These are phyloP conservation scores for Gaertneriomyces sp. DNA, from an alignment of 192 early-diverging fungal genomes.

Conservation along the genomic window DNA sequence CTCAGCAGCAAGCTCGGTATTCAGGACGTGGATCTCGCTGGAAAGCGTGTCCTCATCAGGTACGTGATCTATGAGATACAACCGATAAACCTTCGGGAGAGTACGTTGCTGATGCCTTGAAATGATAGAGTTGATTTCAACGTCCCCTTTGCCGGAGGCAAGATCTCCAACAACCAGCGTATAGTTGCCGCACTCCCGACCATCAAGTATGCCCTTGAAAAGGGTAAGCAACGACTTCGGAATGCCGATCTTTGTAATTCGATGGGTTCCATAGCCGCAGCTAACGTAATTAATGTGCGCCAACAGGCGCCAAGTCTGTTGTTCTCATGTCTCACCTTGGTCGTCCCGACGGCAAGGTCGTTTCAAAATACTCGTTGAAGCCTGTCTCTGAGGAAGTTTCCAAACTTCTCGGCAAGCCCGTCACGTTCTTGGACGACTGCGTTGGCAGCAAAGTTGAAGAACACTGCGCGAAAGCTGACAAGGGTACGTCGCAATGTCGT, in stretches of 20 bases:
- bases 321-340: constrained; percentile 97
- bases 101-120: neutral
- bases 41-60: constrained; percentile 91
- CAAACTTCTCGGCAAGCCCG: constrained; percentile 70
- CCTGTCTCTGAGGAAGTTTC: constrained; percentile 84
- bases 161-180: constrained; percentile 96
- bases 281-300: neutral
- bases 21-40: constrained; percentile 74
- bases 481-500: constrained; percentile 28
- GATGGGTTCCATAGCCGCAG: too few relatives aligned
- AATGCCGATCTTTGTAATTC: neutral
- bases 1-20: constrained; percentile 75
- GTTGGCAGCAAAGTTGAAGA: constrained; percentile 85
- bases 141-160: constrained; percentile 89
- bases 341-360: constrained; percentile 88
- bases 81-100: neutral
- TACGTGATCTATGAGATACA: constrained; percentile 13
- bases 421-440: constrained; percentile 91
- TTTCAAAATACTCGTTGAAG: constrained; percentile 85
- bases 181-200: constrained; percentile 93
- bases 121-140: constrained; percentile 90
- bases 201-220: constrained; percentile 82
- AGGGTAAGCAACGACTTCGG: constrained; percentile 50
- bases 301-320: constrained; percentile 73
- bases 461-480: constrained; percentile 60